Evolutionary conservation across 495 filamentous ascomycete genomes (phyloP), one percentile per base, ranked within the genome.

Genomic region (Penicillium pulvis): DNA sequence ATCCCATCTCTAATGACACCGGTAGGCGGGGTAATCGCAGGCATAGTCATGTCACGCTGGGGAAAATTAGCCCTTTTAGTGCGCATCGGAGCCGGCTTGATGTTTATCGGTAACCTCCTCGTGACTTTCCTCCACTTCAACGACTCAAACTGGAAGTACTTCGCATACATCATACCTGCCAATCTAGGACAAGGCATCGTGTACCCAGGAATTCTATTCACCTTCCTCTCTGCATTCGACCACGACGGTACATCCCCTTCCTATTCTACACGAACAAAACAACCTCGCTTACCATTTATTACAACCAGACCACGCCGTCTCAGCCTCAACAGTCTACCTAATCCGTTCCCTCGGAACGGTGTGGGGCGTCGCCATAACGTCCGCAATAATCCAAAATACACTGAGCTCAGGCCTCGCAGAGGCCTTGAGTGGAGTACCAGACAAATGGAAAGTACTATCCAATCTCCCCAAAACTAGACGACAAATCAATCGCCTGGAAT

Each of bases 181-280:
- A 87, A 85, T 55, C 62, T 89, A 2, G 85, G 86, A 3, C 84
- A 87, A 49, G 85, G 85, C 1, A 85, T 89, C 19, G 79, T 85
- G 9, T 87, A 86, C 51, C 85, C 86, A 0, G 81, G 76, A 0
- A 85, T 86, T 43, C 63, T 88, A 20, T 87, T 88, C 57, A 87
- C 83, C 0, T 83, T 83, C 41, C 71, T 89, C 1, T 83, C 86
- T 4, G 80, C 83, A 1, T 87, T 87, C 59, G 82, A 83, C 10
- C 86, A 88, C 53, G 70, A 79, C 23, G 83, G 86, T 87, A 72
- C 6, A 6, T 8, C 43, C 58, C 36, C 33, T 35, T 17, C 16
- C 26, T 2, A 20, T 45, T 12, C n/a, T 2, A 26, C 9, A 5
- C 17, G 8, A 35, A 35, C n/a, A 4, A 19, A 28, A 36, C 10